Evolutionary conservation across 2,329 filamentous ascomycete species (phyloP).

Genomic region (Talaromyces piceae): DNA sequence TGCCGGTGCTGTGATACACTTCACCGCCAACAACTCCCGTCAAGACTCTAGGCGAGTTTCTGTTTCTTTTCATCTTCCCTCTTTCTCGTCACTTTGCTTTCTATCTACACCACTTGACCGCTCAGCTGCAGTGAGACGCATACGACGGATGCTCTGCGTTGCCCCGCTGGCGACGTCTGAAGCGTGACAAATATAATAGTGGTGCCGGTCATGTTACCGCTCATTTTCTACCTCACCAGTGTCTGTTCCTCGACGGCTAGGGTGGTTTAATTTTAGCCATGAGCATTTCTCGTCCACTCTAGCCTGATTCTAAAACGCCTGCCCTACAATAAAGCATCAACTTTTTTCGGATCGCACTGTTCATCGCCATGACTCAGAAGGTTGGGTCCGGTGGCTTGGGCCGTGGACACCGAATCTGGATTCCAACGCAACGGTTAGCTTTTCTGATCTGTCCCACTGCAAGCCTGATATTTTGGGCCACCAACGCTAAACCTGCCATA

Average conservation of each 20-base stretch:
- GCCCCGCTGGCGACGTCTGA: background rate
- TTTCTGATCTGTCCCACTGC: conserved; percentile 11
- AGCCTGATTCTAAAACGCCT: background rate
- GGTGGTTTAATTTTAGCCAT: background rate
- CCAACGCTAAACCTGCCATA: conserved; percentile 4
- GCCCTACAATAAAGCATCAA: background rate
- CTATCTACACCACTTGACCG: background rate
- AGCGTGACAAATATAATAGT: background rate
- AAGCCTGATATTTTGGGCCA: conserved; percentile 11
- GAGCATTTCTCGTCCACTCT: background rate
- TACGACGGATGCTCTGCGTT: background rate
- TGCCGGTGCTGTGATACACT: background rate
- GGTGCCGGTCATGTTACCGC: background rate
- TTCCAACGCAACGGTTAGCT: conserved; percentile 10
- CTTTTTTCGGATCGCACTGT: background rate
- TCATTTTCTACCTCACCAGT: background rate
- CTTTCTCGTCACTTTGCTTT: too few species aligned
- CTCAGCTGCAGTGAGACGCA: background rate
- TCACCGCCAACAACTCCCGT: background rate
- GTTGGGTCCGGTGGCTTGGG: background rate
- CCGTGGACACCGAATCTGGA: background rate
- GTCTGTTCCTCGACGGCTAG: background rate
- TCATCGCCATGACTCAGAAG: background rate
- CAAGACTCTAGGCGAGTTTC: background rate
- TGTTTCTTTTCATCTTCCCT: background rate